These are phyloP conservation scores for Effrenium voratum DNA, from an alignment of 73 alveolate genomes.

Conservation along the genomic window DNA sequence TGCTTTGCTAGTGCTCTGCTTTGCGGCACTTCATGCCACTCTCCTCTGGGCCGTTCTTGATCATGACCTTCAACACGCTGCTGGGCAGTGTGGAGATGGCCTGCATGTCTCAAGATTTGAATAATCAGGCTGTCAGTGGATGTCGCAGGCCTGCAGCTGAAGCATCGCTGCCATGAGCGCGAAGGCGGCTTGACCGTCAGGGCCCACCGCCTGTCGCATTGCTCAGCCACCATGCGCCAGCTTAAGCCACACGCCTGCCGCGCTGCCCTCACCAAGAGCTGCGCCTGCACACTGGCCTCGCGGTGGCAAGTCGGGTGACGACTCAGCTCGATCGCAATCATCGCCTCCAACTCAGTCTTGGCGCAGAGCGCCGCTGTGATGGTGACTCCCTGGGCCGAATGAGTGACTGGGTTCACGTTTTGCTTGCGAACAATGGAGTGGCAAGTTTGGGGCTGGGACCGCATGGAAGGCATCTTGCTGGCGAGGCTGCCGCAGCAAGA, in stretches of 20 bases:
- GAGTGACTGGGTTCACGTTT: background rate
- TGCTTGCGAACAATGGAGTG: background rate
- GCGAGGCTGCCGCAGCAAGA: slow-evolving; percentile 41
- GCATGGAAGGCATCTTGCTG: slow-evolving; percentile 64
- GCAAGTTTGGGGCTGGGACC: background rate
- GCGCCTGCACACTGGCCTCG: slow-evolving; percentile 32
- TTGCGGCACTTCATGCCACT: too few relatives aligned
- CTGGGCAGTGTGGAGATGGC: background rate
- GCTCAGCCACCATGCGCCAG: too few relatives aligned
- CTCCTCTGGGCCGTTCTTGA: slow-evolving; percentile 77
- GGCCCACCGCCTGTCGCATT: slow-evolving; percentile 19
- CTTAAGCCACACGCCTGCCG: slow-evolving; percentile 20
- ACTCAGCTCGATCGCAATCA: background rate
- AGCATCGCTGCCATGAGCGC: slow-evolving; percentile 37
- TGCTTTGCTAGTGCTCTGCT: too few relatives aligned
- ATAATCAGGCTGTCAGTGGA: too few relatives aligned
- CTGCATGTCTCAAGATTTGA: too few relatives aligned
- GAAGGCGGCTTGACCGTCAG: slow-evolving; percentile 51
- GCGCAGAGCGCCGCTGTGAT: slow-evolving; percentile 70
- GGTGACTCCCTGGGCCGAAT: slow-evolving; percentile 43
- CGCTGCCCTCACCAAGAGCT: slow-evolving; percentile 25
- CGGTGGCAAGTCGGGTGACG: background rate
- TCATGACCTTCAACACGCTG: slow-evolving; percentile 39
- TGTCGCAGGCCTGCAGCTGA: slow-evolving; percentile 84
- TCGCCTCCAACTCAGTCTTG: slow-evolving; percentile 53